A percentile compares a stretch with the other conserved stretches of the same genome.
Evolutionary conservation across 108 stramenopile species (phyloP).

Genomic region (Skeletonema grethae): DNA sequence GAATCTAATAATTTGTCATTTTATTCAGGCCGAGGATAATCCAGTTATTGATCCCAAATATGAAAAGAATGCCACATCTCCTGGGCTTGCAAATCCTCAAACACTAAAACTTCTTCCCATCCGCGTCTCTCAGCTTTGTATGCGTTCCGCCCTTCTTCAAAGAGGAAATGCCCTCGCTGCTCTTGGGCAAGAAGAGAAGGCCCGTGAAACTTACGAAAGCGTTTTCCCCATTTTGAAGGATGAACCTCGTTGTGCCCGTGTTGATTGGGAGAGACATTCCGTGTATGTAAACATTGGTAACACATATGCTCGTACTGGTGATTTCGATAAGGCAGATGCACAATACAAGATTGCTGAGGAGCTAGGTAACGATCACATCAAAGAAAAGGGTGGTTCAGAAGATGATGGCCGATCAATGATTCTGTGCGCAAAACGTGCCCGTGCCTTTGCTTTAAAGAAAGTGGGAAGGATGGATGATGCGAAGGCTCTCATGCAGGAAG

Average conservation of each 20-base stretch:
- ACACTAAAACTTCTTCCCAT: slow-evolving; percentile 77
- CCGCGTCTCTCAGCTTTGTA: slow-evolving; percentile 81
- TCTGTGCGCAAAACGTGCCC: slow-evolving; percentile 72
- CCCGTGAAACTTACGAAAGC: slow-evolving; percentile 67
- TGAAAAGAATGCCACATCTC: slow-evolving; percentile 88
- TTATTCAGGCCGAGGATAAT: slow-evolving; percentile 66
- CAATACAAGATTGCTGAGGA: slow-evolving; percentile 72
- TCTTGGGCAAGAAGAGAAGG: slow-evolving; percentile 76
- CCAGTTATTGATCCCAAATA: slow-evolving; percentile 71
- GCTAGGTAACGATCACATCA: slow-evolving; percentile 80
- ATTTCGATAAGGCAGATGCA: slow-evolving; percentile 74
- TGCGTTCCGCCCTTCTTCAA: slow-evolving; percentile 84
- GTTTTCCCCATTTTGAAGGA: slow-evolving; percentile 77
- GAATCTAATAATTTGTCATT: slow-evolving; percentile 1
- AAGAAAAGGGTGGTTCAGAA: slow-evolving; percentile 68
- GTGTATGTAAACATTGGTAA: slow-evolving; percentile 88
- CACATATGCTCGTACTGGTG: slow-evolving; percentile 73
- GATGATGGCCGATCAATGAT: slow-evolving; percentile 89
- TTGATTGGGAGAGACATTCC: slow-evolving; percentile 89
- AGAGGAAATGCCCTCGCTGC: slow-evolving; percentile 88
- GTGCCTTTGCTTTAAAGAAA: slow-evolving; percentile 84
- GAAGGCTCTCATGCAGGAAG: slow-evolving; percentile 73
- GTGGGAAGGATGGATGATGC: slow-evolving; percentile 80
- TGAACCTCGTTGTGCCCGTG: slow-evolving; percentile 84
- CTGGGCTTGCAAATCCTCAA: slow-evolving; percentile 70